Evolutionary conservation across 208 protist genomes (phyloP).

Genomic region (Leishmania amazonensis): DNA sequence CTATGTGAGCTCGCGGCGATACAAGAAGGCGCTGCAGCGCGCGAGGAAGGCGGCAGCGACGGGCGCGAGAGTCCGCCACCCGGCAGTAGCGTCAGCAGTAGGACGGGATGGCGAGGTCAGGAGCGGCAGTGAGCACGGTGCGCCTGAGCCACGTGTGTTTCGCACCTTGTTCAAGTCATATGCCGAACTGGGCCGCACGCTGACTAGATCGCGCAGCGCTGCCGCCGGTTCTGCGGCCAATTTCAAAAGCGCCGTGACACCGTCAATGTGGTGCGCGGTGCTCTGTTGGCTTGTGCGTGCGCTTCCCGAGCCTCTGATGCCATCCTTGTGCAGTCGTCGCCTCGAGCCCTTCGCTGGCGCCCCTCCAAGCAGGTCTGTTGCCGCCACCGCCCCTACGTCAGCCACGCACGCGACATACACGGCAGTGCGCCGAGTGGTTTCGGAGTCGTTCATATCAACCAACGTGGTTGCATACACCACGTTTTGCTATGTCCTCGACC

Average conservation of each 20-base stretch:
- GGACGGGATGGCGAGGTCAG: not conserved
- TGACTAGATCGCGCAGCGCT: not conserved
- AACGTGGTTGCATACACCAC: slow-evolving; percentile 15
- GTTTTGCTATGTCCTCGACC: slow-evolving; percentile 17
- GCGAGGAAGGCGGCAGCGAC: not conserved
- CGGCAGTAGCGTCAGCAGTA: not conserved
- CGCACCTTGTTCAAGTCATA: slow-evolving; percentile 14
- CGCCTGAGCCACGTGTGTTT: slow-evolving; percentile 10
- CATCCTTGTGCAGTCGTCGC: slow-evolving; percentile 43
- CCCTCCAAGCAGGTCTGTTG: not conserved
- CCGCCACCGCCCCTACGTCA: not conserved
- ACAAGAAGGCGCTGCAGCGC: slow-evolving; percentile 15
- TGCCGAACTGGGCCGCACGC: not conserved
- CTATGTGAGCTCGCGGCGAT: slow-evolving; percentile 9
- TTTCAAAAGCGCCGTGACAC: not conserved
- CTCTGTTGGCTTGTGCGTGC: slow-evolving; percentile 38
- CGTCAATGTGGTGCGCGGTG: slow-evolving; percentile 32
- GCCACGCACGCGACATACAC: not conserved
- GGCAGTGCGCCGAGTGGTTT: not conserved
- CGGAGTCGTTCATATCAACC: slow-evolving; percentile 15
- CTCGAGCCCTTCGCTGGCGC: slow-evolving; percentile 32
- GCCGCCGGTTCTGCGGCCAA: not conserved
- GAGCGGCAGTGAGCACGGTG: not conserved
- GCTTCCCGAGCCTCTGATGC: slow-evolving; percentile 51
- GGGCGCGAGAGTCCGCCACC: not conserved